phyloP scores from a whole-genome alignment of 2,329 filamentous ascomycete genomes.

The Pseudogymnoascus sp. region DNA sequence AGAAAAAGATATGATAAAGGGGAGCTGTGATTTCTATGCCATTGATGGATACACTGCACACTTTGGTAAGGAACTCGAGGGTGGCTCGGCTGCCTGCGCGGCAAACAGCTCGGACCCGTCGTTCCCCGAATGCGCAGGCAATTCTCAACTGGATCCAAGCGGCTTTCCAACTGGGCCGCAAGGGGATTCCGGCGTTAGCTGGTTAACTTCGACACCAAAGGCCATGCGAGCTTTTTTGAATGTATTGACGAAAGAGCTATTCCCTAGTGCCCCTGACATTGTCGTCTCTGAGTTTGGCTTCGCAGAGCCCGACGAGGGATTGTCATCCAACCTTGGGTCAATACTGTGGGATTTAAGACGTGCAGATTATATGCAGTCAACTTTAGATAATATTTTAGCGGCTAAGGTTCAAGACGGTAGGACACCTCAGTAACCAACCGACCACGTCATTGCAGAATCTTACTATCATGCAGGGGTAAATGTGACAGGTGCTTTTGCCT shows the following conservation, averaged over 20 bases:
- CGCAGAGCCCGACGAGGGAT: conserved; percentile 34
- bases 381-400: conserved; percentile 34
- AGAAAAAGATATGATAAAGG: conserved; percentile 35
- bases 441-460: neutral
- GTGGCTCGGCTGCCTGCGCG: conserved; percentile 33
- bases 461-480: conserved; percentile 24
- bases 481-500: conserved; percentile 35
- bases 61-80: conserved; percentile 27
- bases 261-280: conserved; percentile 34
- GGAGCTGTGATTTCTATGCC: conserved; percentile 36
- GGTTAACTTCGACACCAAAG: conserved; percentile 34
- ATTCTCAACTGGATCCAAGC: conserved; percentile 28
- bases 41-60: conserved; percentile 31
- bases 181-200: conserved; percentile 33
- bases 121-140: conserved; percentile 36
- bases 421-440: neutral
- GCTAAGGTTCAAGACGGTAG: conserved; percentile 29
- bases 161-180: conserved; percentile 38
- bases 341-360: conserved; percentile 34
- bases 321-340: conserved; percentile 21
- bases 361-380: conserved; percentile 35
- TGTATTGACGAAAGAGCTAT: conserved; percentile 35
- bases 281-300: conserved; percentile 36
- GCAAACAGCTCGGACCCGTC: conserved; percentile 32
- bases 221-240: conserved; percentile 35